Evolutionary conservation across 768 basidiomycete genomes (phyloP).

Genomic region (Suillus weaverae): DNA sequence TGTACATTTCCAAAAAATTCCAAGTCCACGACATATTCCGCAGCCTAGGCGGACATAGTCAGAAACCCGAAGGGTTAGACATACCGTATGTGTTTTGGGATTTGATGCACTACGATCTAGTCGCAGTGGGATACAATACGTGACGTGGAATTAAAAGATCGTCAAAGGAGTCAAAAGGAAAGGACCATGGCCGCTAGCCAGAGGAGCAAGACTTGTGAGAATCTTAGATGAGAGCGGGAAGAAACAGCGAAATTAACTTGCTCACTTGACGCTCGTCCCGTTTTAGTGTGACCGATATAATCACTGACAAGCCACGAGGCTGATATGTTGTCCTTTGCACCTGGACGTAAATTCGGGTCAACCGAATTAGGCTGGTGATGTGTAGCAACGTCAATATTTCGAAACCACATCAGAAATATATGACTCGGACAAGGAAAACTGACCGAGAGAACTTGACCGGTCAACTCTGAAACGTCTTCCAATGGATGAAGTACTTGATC

Average conservation of each 20-base stretch:
- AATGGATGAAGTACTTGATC: neutral
- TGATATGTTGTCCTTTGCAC: neutral
- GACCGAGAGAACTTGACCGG: neutral
- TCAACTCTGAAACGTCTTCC: neutral
- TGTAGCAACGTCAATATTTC: neutral
- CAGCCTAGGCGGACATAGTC: slow-evolving; percentile 6
- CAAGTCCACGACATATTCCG: slow-evolving; percentile 6
- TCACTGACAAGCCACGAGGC: slow-evolving; percentile 4
- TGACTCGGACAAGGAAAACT: neutral
- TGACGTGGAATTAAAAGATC: slow-evolving; percentile 8
- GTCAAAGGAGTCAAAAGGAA: slow-evolving; percentile 11
- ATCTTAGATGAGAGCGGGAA: neutral
- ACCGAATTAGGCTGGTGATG: neutral
- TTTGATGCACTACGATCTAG: slow-evolving; percentile 4
- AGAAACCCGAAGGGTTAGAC: slow-evolving; percentile 11
- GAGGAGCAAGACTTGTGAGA: slow-evolving; percentile 2
- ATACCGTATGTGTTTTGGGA: slow-evolving; percentile 27
- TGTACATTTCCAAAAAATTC: slow-evolving; percentile 1
- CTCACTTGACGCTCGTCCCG: slow-evolving; percentile 17
- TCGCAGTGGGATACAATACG: neutral
- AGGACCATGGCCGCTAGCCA: slow-evolving; percentile 21
- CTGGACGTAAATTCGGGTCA: slow-evolving; percentile 4
- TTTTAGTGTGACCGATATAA: slow-evolving; percentile 14
- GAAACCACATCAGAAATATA: neutral
- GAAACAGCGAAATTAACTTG: slow-evolving; percentile 9